Evolutionary conservation across 345 rosid genomes (phyloP).

Genomic region (Alliaria petiolata): DNA sequence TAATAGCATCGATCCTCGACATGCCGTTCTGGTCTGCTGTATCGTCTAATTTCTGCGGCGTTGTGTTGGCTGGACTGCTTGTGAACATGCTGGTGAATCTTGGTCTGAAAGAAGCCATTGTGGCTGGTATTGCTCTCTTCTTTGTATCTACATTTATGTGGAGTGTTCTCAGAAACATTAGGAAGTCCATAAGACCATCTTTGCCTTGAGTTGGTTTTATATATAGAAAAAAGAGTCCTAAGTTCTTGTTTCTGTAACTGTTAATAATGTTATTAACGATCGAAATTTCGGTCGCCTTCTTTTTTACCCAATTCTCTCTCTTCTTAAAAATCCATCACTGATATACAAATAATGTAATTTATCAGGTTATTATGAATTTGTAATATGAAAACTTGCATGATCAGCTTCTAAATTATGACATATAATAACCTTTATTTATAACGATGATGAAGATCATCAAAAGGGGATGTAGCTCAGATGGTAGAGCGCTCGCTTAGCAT

Average conservation of each 20-base stretch:
- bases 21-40: slow-evolving; percentile 88
- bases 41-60: slow-evolving; percentile 77
- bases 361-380: no score
- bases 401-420: no score
- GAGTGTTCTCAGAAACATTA: slow-evolving; percentile 63
- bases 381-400: no score
- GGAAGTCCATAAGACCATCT: slow-evolving; percentile 46
- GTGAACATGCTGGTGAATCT: slow-evolving; percentile 85
- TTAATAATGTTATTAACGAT: slow-evolving; percentile 4
- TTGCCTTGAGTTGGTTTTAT: slow-evolving; percentile 14
- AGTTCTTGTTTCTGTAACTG: background rate
- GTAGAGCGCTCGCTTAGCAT: slow-evolving; percentile 95
- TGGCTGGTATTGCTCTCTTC: slow-evolving; percentile 66
- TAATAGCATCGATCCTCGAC: slow-evolving; percentile 76
- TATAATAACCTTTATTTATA: no score
- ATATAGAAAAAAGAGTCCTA: background rate
- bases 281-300: background rate
- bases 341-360: background rate
- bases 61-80: slow-evolving; percentile 72
- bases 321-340: background rate
- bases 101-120: slow-evolving; percentile 69
- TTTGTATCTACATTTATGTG: slow-evolving; percentile 77
- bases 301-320: background rate
- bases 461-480: slow-evolving; percentile 95
- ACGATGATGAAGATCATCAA: no score